Conservation (phyloP, 1,284 basidiomycete genomes). For the Puccinia triticina region DNA sequence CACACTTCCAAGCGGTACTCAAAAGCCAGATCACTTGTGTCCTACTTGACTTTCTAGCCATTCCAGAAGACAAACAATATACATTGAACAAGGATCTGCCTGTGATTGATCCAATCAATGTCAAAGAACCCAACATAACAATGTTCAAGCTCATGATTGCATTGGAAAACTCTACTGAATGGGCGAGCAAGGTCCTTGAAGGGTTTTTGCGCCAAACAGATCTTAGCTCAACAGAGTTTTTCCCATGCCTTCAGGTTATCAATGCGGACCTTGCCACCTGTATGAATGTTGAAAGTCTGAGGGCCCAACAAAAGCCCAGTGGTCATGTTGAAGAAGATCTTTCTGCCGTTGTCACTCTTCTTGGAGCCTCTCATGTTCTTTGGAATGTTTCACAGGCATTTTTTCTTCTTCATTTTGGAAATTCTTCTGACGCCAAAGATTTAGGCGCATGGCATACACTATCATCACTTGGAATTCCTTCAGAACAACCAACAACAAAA, state of each 20-base stretch:
- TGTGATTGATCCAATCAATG: neutral
- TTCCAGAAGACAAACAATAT: neutral
- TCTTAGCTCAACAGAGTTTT: neutral
- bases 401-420: neutral
- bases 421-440: neutral
- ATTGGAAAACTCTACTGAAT: neutral
- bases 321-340: neutral
- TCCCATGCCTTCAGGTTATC: neutral
- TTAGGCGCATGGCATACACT: neutral
- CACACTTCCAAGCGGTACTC: neutral
- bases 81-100: neutral
- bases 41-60: neutral
- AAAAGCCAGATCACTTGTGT: neutral
- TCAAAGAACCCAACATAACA: neutral
- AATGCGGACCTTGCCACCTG: slow-evolving; percentile 10
- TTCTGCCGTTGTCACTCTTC: neutral
- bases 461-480: neutral
- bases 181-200: neutral
- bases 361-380: slow-evolving; percentile 9
- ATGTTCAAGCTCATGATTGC: slow-evolving; percentile 40
- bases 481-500: neutral
- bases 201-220: neutral
- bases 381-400: slow-evolving; percentile 22
- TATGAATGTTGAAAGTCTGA: neutral
- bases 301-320: neutral